Evolutionary conservation across 2,329 filamentous ascomycete genomes (phyloP).

Genomic region (Hymenoscyphus fructigenus): DNA sequence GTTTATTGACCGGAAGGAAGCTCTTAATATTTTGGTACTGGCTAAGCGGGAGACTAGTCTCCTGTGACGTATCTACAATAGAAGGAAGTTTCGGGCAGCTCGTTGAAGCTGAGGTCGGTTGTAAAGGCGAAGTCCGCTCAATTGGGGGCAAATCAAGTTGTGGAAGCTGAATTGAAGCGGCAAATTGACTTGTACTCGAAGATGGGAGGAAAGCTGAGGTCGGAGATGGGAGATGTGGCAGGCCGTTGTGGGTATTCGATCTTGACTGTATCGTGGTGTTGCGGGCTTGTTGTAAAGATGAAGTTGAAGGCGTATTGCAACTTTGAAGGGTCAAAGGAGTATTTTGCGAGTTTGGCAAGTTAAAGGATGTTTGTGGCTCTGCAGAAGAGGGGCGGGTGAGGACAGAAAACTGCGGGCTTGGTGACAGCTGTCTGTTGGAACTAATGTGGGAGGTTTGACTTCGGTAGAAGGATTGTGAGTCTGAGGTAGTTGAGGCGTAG

Average conservation of each 20-base stretch:
- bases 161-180: slow-evolving; percentile 5
- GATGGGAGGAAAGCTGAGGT: background rate
- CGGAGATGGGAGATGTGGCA: slow-evolving; percentile 2
- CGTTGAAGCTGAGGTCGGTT: background rate
- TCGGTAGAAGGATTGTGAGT: background rate
- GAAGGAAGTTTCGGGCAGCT: slow-evolving; percentile 5
- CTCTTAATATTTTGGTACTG: slow-evolving; percentile 22
- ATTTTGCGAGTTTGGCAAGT: slow-evolving; percentile 3
- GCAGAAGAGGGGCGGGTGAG: slow-evolving; percentile 3
- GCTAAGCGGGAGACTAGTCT: background rate
- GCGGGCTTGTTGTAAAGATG: background rate
- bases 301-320: background rate
- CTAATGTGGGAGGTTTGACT: background rate
- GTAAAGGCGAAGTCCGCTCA: background rate
- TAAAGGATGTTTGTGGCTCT: background rate
- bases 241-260: background rate
- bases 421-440: background rate
- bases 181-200: background rate
- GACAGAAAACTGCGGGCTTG: slow-evolving; percentile 8
- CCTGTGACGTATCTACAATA: background rate
- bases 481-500: background rate
- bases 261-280: background rate
- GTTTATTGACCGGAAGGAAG: slow-evolving; percentile 27
- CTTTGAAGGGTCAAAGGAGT: background rate
- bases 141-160: slow-evolving; percentile 10